Evolutionary conservation across 2,329 filamentous ascomycete genomes (phyloP), one percentile per base, ranked within the genome.

Genomic region (Graphium sp.): DNA sequence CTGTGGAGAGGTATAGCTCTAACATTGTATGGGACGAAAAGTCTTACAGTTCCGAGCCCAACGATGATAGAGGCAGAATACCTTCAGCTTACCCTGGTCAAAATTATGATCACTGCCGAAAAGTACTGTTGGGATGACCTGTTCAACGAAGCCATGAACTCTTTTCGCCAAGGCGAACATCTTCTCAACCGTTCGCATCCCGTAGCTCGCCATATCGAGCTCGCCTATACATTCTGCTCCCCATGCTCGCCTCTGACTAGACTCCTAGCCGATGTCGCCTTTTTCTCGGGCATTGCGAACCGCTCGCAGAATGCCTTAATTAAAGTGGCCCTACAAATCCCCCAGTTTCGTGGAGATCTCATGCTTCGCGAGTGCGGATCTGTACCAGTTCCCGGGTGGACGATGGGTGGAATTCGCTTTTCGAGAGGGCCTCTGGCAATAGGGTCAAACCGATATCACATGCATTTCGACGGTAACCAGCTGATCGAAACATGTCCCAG

Each of bases 131-230:
- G 14, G 6, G 23, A 24, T 15, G 12, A 24, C 23, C 23, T 24
- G 8, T 24, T 24, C 23, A 24, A 24, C 23, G 23, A 24, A 12
- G 23, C 23, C 9, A 24, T 24, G 23, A 15, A 24, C 12, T 9
- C 17, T 12, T 24, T 14, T 13, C 23, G 23, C n/a, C 12, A 8
- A 15, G 23, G 23, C n/a, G 23, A 24, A 15, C 14, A 13, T 12
- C 13, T 14, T 4, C 8, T 24, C 13, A 15, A 24, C 13, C 23
- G 23, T 15, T 15, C 13, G 5, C 23, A 24, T 15, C 23, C 23
- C 9, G 23, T 24, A 7, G 17, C 17, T 8, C 5, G 23, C 13
- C 23, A 24, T 15, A 24, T 24, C 5, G 23, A 24, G 23, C 23
- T 24, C n/a, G 23, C 23, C 7, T 24, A 24, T 15, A 15, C 23